Conservation (phyloP, 345 rosid genomes). For the Ailanthus altissimus region DNA sequence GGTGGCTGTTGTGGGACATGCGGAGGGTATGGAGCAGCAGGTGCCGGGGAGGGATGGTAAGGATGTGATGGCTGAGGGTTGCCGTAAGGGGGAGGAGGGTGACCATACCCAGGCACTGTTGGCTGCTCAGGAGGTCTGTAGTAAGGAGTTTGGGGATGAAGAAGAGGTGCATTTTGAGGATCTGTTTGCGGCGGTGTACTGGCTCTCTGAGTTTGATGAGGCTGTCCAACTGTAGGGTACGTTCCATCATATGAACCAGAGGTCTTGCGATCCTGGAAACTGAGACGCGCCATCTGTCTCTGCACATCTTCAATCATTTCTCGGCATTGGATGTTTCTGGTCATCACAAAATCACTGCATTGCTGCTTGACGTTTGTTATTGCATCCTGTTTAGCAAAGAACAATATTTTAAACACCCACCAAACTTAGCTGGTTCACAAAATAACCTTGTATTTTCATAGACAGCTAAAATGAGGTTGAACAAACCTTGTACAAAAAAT, state of each 20-base stretch:
- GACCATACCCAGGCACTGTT: constrained; percentile 55
- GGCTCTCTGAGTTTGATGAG: constrained; percentile 50
- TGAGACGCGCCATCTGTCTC: constrained; percentile 82
- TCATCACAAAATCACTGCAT: constrained; percentile 96
- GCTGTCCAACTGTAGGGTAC: constrained; percentile 70
- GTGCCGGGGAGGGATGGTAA: constrained; percentile 49
- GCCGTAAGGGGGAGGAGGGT: constrained; percentile 54
- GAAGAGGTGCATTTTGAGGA: constrained; percentile 46
- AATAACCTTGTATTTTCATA: neutral
- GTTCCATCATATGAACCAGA: constrained; percentile 46
- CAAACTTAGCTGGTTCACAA: neutral
- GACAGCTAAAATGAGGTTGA: neutral
- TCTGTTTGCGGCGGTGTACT: constrained; percentile 49
- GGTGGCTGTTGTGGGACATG: constrained; percentile 68
- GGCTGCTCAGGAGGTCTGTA: constrained; percentile 76
- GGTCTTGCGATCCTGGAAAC: constrained; percentile 79
- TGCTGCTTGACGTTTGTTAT: constrained; percentile 95
- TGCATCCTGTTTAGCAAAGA: constrained; percentile 65
- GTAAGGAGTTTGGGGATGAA: constrained; percentile 54
- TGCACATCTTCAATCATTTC: constrained; percentile 99
- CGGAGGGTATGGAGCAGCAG: constrained; percentile 53
- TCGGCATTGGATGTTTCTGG: constrained; percentile 92
- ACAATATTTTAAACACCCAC: constrained; percentile 11
- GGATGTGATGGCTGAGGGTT: constrained; percentile 57
- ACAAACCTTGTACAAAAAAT: neutral